Percentiles rank a stretch among this genome's conserved stretches.
Conservation (phyloP, 352 stramenopile genomes). For the Pythium aquatile region DNA sequence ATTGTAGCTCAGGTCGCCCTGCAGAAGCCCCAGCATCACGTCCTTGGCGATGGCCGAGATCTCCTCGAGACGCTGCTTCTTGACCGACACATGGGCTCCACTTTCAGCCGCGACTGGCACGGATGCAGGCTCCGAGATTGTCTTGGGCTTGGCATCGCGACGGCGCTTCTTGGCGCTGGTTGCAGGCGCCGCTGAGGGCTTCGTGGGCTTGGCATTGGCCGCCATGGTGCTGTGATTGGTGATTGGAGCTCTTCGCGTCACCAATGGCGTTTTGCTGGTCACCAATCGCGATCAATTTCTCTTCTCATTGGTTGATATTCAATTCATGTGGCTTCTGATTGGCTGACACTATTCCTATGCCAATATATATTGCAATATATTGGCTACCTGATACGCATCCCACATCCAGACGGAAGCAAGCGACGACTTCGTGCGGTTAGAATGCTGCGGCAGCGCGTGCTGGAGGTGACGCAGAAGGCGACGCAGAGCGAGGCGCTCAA, state of each 20-base stretch:
- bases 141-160: slow-evolving; percentile 13
- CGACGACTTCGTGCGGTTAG: slow-evolving; percentile 3
- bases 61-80: slow-evolving; percentile 67
- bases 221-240: slow-evolving; percentile 9
- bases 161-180: slow-evolving; percentile 38
- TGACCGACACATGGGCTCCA: slow-evolving; percentile 25
- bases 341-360: neutral
- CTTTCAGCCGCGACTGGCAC: neutral
- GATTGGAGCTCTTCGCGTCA: neutral
- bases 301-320: neutral
- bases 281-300: slow-evolving; percentile 18
- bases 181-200: neutral
- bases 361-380: slow-evolving; percentile 24
- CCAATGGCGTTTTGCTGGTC: slow-evolving; percentile 13
- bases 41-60: slow-evolving; percentile 65
- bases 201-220: slow-evolving; percentile 11
- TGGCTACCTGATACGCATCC: neutral
- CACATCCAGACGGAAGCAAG: no score
- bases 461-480: slow-evolving; percentile 60
- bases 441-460: slow-evolving; percentile 60
- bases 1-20: slow-evolving; percentile 54
- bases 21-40: slow-evolving; percentile 64
- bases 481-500: slow-evolving; percentile 58
- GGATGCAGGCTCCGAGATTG: neutral
- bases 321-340: neutral